phyloP scores from a whole-genome alignment of 495 filamentous ascomycete genomes.

The Penicillium odoratum region DNA sequence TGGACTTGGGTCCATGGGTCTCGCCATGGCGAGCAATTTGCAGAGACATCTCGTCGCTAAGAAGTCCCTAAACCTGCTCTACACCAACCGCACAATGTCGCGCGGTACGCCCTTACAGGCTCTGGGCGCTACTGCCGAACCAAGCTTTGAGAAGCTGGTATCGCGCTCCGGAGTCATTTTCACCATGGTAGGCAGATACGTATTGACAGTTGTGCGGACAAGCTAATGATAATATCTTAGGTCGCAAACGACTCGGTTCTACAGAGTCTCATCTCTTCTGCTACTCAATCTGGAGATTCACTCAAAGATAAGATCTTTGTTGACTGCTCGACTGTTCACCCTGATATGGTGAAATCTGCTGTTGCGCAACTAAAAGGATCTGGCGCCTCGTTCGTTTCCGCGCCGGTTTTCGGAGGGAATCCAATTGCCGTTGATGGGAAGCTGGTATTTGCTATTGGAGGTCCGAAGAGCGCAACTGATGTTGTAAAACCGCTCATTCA shows the following conservation, averaged over 20 bases:
- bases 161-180: constrained; percentile 45
- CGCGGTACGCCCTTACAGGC: constrained; percentile 37
- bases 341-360: constrained; percentile 37
- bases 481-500: constrained; percentile 45
- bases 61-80: constrained; percentile 37
- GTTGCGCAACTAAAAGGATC: constrained; percentile 35
- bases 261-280: constrained; percentile 34
- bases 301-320: constrained; percentile 50
- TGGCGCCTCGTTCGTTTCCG: constrained; percentile 40
- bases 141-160: constrained; percentile 38
- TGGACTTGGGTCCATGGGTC: constrained; percentile 51
- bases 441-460: constrained; percentile 49
- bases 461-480: constrained; percentile 35
- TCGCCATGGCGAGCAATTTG: constrained; percentile 51
- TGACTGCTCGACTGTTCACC: constrained; percentile 50
- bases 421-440: constrained; percentile 46
- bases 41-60: constrained; percentile 44
- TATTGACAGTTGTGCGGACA: not conserved
- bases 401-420: constrained; percentile 48
- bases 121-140: constrained; percentile 37
- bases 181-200: constrained; percentile 39
- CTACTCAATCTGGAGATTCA: constrained; percentile 32
- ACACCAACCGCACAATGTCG: constrained; percentile 47
- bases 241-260: constrained; percentile 46
- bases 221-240: constrained; percentile 19